Base-by-base conservation (phyloP, 139 green algal species). In the Chlorella sp. region DNA sequence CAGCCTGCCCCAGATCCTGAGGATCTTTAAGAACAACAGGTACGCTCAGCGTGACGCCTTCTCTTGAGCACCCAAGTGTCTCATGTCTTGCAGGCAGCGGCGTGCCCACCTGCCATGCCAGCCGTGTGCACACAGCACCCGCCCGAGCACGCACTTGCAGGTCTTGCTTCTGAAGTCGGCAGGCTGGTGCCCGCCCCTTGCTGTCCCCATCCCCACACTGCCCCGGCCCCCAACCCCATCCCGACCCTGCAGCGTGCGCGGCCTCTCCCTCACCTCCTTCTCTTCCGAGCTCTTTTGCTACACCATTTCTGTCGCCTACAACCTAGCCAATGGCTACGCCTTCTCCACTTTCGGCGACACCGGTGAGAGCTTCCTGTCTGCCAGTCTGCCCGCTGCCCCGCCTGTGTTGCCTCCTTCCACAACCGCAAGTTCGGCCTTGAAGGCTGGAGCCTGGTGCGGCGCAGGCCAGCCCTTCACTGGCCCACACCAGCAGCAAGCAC, bases 281-380 rank as follows among this genome's bases (percentile, higher is more conserved):
- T 37, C 94, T 5, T 86, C 93, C 42, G 96, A 98, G 91, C 90
- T 97, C 36, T 42, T 95, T 32, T 95, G 93, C 71, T 98, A 96
- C 92, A 94, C 91, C 1, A 91, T 98, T n/a, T 92, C 83, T 1
- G 89, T 96, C 1, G 93, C 94, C 0, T 98, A 98, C 92, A 89
- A 89, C 48, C 19, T 83, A 0, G 24, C n/a, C 22, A 53, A 89
- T n/a, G 71, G 85, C 5, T 89, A 89, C 42, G 71, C 85, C 34
- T 89, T 89, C 48, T 83, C 71, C 0, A 89, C 85, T 22, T 89
- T 75, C 32, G 85, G 85, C 0, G 85, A 89, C 42, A 83, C 85
- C 0, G 85, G 69, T 82, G 48, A 16, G 71, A 22, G 11, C 5
- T n/a, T 1, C 32, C 75, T 28, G 34, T 15, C 28, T 42, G 77